Evolutionary conservation across 179 eudicot genomes (phyloP), one percentile per base, ranked within the genome.

Genomic region (Spinacia oleracea): DNA sequence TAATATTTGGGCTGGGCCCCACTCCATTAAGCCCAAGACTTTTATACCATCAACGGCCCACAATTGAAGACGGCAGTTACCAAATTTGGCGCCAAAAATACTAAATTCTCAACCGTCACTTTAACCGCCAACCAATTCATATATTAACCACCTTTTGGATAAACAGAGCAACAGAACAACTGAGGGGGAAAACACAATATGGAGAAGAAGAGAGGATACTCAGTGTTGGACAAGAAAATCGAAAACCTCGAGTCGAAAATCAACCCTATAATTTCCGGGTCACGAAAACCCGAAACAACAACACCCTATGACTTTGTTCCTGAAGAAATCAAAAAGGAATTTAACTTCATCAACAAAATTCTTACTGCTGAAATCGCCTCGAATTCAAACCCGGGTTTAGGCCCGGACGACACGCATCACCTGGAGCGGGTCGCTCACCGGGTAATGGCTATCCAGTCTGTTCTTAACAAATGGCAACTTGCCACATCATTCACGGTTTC

Each of bases 61-160:
- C 58, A 20, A 3, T 9, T 20, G n/a, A 20, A 20, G n/a, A n/a
- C n/a, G 60, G 2, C 66, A 73, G 46, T 23, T 25, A 35, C 25
- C 74, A 45, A 34, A 29, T 53, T 76, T 74, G 82, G 82, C 85
- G 82, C 85, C 85, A 79, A 70, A 43, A 58, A 38, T 67, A 45
- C 62, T 25, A 78, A 46, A 67, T 5, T 23, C 43, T 73, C 46
- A 18, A 82, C 85, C 82, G 85, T 78, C 85, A 69, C 66, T 45
- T 32, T 23, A 58, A 53, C 32, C 6, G 15, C 31, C 16, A 0
- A 16, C 32, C 34, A 27, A 50, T 29, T 40, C 71, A 18, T 70
- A n/a, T 59, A 12, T 12, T n/a, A 78, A 70, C 85, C 38, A 40
- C 75, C 82, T 38, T 73, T 31, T 21, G 7, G 2, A 66, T 66